Evolutionary conservation across 352 stramenopile genomes (phyloP), one percentile per base, ranked within the genome.

Genomic region (Phytophthora vignae): DNA sequence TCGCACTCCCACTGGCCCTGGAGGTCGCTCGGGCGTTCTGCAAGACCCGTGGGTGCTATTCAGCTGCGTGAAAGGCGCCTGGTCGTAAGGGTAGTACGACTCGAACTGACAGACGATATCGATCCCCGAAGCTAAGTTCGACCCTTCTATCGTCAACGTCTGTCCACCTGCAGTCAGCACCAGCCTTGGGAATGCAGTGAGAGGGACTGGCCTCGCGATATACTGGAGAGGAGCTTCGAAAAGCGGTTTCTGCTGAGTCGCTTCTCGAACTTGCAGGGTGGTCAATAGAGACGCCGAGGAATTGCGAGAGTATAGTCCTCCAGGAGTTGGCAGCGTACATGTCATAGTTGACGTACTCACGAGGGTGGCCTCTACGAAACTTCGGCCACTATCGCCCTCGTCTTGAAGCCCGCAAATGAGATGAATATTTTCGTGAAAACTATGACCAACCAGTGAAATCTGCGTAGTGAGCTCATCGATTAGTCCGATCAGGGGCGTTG

Each of bases 21-120:
- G 67, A 22, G 55, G 19, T 63, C 78, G 77, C 36, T 73, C 33
- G n/a, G 77, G 75, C 1, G 72, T 42, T 27, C 61, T 31, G 57
- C 83, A 90, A 14, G 62, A 72, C n/a, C 78, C 56, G 22, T 71
- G 17, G 2, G 69, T 81, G 1, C 11, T 19, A 58, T 84, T 87
- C 1, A 87, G 17, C 12, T 75, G 31, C 22, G n/a, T 60, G 44
- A 87, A 63, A 12, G 49, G 56, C 29, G 61, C 19, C n/a, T 63
- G 48, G 21, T 68, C 58, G 22, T 76, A 76, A 9, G 63, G 62
- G 5, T 73, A 73, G 50, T 73, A 74, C 25, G 61, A 64, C 6
- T 77, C 55, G 48, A 74, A 82, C 52, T 67, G 64, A 22, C 59
- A 74, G 2, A 67, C n/a, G 50, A 69, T 55, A 10, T 65, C 74